phyloP scores from a whole-genome alignment of 2,329 filamentous ascomycete genomes.

The Penicillium sp. region DNA sequence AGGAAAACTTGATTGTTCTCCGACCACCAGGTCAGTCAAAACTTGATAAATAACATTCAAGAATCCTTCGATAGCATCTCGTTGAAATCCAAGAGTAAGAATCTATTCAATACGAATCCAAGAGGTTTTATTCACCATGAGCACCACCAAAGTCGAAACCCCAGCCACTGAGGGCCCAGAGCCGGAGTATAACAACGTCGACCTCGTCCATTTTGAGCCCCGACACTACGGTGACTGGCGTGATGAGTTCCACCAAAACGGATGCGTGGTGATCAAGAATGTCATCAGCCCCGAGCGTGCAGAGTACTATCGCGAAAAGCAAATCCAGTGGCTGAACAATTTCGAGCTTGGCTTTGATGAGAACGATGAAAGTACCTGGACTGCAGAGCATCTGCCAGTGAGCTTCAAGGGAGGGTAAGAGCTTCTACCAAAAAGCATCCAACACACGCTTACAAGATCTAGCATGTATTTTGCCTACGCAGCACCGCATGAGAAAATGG shows the following conservation, averaged over 20 bases:
- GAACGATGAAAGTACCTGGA: slow-evolving; percentile 45
- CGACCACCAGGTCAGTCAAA: background rate
- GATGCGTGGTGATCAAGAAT: slow-evolving; percentile 45
- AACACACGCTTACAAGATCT: background rate
- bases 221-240: slow-evolving; percentile 41
- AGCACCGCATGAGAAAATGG: slow-evolving; percentile 46
- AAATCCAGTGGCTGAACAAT: slow-evolving; percentile 46
- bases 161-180: background rate
- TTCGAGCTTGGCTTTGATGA: slow-evolving; percentile 46
- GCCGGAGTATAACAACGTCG: background rate
- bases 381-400: slow-evolving; percentile 46
- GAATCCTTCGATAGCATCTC: background rate
- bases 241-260: slow-evolving; percentile 46
- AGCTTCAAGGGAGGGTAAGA: slow-evolving; percentile 49
- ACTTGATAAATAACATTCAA: background rate
- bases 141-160: background rate
- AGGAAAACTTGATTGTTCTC: background rate
- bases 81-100: background rate
- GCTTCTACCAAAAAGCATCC: background rate
- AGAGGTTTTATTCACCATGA: background rate
- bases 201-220: background rate
- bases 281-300: slow-evolving; percentile 42
- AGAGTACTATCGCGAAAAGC: slow-evolving; percentile 43
- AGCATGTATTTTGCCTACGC: slow-evolving; percentile 34
- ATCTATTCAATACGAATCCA: background rate